Conservation (phyloP, 257 asterid species). For the Ophiorrhiza pumila region DNA sequence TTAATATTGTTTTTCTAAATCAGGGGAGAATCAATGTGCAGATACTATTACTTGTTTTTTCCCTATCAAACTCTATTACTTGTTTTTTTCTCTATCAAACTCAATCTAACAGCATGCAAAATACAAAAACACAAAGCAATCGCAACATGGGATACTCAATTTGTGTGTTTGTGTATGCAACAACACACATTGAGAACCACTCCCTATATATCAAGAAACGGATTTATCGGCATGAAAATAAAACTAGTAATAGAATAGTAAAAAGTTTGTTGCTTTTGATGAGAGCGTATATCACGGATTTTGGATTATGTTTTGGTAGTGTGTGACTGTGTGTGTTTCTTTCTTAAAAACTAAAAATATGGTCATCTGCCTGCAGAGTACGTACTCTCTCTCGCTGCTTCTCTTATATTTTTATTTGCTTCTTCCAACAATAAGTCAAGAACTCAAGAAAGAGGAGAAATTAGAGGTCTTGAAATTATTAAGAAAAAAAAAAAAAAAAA, state of each 20-base stretch:
- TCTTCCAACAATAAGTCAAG: too few species aligned
- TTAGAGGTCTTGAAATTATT: not conserved
- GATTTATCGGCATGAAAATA: too few species aligned
- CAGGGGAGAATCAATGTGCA: not conserved
- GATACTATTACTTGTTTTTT: conserved; percentile 2
- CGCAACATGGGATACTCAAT: not conserved
- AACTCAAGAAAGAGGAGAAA: not conserved
- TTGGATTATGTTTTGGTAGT: not conserved
- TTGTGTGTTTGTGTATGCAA: not conserved
- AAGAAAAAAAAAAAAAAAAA: too few species aligned
- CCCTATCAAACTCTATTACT: not conserved
- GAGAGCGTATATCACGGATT: not conserved
- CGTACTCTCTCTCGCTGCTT: not conserved
- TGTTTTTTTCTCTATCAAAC: not conserved
- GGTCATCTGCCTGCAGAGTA: not conserved
- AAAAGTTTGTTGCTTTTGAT: not conserved
- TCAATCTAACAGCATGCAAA: not conserved
- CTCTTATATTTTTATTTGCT: not conserved
- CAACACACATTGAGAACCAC: not conserved
- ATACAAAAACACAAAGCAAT: not conserved
- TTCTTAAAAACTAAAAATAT: not conserved
- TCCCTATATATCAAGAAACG: not conserved
- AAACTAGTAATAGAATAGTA: not conserved
- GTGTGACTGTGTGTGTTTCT: not conserved
- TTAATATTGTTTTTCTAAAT: not conserved